phyloP scores from a whole-genome alignment of 2,329 filamentous ascomycete species.

The Xylaria digitata region DNA sequence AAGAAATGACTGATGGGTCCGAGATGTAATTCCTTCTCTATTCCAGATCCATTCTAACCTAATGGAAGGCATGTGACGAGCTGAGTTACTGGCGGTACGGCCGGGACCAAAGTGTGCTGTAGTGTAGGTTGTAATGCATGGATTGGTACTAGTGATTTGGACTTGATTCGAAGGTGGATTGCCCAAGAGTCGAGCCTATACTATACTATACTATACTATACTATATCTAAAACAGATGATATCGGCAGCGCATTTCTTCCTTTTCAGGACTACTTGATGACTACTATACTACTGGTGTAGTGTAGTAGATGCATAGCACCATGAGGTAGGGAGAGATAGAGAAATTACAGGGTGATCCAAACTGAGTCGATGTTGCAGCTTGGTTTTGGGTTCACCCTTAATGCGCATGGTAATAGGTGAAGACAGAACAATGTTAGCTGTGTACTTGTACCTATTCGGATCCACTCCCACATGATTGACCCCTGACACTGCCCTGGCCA shows the following conservation, averaged over 20 bases:
- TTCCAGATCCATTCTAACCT: background rate
- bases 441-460: constrained; percentile 14
- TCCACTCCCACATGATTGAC: constrained; percentile 35
- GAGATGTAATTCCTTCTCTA: background rate
- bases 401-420: constrained; percentile 6
- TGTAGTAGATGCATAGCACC: no score
- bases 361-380: constrained; percentile 35
- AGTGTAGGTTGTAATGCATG: background rate
- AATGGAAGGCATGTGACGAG: constrained; percentile 3
- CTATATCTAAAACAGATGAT: background rate
- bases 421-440: constrained; percentile 13
- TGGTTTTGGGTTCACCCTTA: constrained; percentile 27
- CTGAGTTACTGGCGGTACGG: background rate
- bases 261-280: constrained; percentile 1
- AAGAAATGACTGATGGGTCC: background rate
- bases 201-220: no score
- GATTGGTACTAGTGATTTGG: background rate
- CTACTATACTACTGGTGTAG: no score
- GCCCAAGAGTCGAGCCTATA: no score
- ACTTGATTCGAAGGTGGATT: no score
- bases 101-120: background rate
- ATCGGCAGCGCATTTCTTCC: constrained; percentile 27
- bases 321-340: background rate
- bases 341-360: constrained; percentile 34
- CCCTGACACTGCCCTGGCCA: constrained; percentile 17